Evolutionary conservation across 176 grass and related monocot species (phyloP).

Genomic region (Oryza officinalis): DNA sequence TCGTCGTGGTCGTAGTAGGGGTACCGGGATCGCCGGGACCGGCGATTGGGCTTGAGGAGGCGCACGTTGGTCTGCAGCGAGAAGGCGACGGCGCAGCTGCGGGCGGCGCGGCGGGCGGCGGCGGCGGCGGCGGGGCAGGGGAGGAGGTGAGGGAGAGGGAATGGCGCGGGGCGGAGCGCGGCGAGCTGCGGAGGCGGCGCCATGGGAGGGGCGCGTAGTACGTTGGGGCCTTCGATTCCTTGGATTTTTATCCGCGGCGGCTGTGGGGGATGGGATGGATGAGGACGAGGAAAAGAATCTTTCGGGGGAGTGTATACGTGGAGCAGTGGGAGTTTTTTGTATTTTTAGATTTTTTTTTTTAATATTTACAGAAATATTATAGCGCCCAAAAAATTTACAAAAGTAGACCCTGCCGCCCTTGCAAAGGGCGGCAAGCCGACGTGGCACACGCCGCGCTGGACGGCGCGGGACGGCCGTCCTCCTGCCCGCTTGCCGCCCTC

Average conservation of each 20-base stretch:
- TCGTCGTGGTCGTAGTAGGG: conserved; percentile 61
- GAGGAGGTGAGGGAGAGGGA: conserved; percentile 11
- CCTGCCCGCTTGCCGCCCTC: too few relatives aligned
- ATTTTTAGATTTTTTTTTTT: too few relatives aligned
- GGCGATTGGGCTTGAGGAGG: conserved; percentile 53
- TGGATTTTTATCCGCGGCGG: conserved; percentile 46
- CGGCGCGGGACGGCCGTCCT: too few relatives aligned
- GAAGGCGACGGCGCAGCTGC: conserved; percentile 37
- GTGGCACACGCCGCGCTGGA: too few relatives aligned
- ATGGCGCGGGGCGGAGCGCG: neutral
- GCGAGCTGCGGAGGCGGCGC: conserved; percentile 37
- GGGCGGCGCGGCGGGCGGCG: neutral
- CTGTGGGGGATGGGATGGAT: conserved; percentile 41
- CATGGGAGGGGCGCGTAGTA: conserved; percentile 43
- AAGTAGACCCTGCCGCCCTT: too few relatives aligned
- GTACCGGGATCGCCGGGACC: conserved; percentile 50
- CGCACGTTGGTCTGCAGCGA: conserved; percentile 53
- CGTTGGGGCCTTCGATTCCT: conserved; percentile 37
- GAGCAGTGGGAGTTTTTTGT: too few relatives aligned
- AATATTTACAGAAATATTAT: too few relatives aligned
- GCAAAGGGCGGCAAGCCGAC: too few relatives aligned
- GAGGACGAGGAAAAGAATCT: conserved; percentile 42
- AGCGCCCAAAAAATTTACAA: too few relatives aligned
- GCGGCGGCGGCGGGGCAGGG: neutral
- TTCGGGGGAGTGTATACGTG: conserved; percentile 7